phyloP scores from a whole-genome alignment of 2,329 filamentous ascomycete species.

The Bipolaris oryzae region DNA sequence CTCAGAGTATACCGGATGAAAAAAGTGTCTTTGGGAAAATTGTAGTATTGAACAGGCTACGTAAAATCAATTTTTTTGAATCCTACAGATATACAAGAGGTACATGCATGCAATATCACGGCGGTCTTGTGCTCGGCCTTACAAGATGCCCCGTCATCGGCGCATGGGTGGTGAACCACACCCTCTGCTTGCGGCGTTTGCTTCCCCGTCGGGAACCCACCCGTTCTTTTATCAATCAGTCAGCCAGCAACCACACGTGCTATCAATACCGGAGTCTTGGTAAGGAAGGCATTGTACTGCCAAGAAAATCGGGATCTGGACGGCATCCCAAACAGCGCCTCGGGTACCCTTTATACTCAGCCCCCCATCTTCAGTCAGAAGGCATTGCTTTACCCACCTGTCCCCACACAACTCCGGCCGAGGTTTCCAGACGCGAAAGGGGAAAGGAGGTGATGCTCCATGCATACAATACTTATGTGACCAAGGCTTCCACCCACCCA shows the following conservation, averaged over 20 bases:
- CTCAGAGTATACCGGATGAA: not conserved
- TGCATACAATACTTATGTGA: not conserved
- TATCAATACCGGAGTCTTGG: not conserved
- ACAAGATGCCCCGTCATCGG: not conserved
- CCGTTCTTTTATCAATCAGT: not conserved
- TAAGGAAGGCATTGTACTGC: not conserved
- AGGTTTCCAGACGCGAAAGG: not conserved
- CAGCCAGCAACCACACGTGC: not conserved
- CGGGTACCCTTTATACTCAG: not conserved
- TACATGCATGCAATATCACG: not conserved
- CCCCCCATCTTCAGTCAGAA: not conserved
- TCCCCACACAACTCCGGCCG: not conserved
- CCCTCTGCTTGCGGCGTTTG: not conserved
- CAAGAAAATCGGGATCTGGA: not conserved
- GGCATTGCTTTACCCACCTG: not conserved
- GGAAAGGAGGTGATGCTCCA: not conserved
- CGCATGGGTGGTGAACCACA: not conserved
- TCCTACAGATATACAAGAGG: too few species aligned
- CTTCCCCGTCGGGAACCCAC: slow-evolving; percentile 3
- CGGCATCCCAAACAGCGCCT: not conserved
- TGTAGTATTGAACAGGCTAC: not conserved
- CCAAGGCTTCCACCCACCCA: not conserved
- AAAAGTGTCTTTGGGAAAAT: too few species aligned
- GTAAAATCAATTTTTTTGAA: not conserved
- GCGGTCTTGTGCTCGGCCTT: slow-evolving; percentile 1